Conservation (phyloP, 352 stramenopile species). For the Thalassiosira pacifica region DNA sequence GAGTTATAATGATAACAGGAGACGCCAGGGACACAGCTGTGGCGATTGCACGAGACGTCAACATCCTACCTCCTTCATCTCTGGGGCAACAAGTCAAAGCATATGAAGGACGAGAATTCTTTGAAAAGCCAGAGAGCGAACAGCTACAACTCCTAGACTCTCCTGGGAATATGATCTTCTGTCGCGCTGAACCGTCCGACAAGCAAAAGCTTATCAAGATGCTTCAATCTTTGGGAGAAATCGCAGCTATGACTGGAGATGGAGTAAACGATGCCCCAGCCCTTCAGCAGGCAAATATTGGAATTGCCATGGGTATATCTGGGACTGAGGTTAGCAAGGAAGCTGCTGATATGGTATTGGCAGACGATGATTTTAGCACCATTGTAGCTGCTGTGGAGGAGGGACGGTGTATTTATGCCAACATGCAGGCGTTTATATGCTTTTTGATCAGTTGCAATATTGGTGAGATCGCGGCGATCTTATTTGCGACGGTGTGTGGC, state of each 20-base stretch:
- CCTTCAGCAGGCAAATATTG: constrained; percentile 98
- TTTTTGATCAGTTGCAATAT: constrained; percentile 99
- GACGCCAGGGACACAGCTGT: constrained; percentile 98
- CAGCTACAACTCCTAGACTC: constrained; percentile 91
- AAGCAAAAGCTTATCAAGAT: constrained; percentile 95
- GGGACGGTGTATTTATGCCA: constrained; percentile 91
- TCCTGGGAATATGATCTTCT: constrained; percentile 95
- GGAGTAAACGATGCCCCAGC: constrained; percentile 99
- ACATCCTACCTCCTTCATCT: constrained; percentile 90
- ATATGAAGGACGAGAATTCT: constrained; percentile 97
- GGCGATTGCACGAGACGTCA: constrained; percentile 96
- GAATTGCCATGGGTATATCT: constrained; percentile 96
- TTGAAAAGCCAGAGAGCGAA: constrained; percentile 91
- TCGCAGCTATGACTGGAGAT: constrained; percentile 98
- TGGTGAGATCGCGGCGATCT: constrained; percentile 98
- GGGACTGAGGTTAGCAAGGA: constrained; percentile 98
- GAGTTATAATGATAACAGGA: constrained; percentile 99
- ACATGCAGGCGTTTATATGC: constrained; percentile 99
- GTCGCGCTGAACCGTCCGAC: constrained; percentile 96
- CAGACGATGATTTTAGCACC: constrained; percentile 99
- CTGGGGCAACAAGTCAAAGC: constrained; percentile 87
- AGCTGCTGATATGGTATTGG: constrained; percentile 97
- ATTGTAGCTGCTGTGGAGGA: constrained; percentile 93
- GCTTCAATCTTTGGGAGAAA: constrained; percentile 93
- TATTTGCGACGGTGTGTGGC: constrained; percentile 96